Percentiles rank a stretch among this genome's conserved stretches.
Evolutionary conservation across 768 basidiomycete genomes (phyloP).

Genomic region (Neoboletus magnificus): DNA sequence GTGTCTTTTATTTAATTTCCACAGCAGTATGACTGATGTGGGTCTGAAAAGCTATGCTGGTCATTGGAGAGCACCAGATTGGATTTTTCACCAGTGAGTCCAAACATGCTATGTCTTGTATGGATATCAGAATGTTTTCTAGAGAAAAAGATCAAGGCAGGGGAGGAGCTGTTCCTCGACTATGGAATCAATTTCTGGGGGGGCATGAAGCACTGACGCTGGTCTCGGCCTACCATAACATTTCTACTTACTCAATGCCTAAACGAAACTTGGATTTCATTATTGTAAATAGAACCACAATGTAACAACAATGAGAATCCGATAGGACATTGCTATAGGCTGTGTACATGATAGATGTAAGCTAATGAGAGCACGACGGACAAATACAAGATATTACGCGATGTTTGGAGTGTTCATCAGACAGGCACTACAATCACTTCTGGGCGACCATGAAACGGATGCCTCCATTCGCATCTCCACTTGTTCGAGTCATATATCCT

Average conservation of each 20-base stretch:
- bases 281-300: not conserved
- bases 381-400: not conserved
- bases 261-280: no score
- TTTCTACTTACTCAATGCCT: not conserved
- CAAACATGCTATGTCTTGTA: not conserved
- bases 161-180: constrained; percentile 35
- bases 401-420: not conserved
- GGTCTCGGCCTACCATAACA: no score
- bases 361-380: not conserved
- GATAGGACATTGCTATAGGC: not conserved
- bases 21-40: not conserved
- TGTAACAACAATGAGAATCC: not conserved
- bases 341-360: not conserved
- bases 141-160: constrained; percentile 27
- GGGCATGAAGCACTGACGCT: not conserved
- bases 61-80: constrained; percentile 37
- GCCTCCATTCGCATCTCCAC: constrained; percentile 46
- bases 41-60: constrained; percentile 22
- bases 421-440: constrained; percentile 37
- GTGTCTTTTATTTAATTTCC: constrained; percentile 2
- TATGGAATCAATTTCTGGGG: constrained; percentile 34
- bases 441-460: constrained; percentile 40
- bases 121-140: not conserved
- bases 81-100: constrained; percentile 36
- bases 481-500: constrained; percentile 33